Base-by-base conservation (phyloP, 2,329 filamentous ascomycete genomes). In the Verticillium klebahnii region DNA sequence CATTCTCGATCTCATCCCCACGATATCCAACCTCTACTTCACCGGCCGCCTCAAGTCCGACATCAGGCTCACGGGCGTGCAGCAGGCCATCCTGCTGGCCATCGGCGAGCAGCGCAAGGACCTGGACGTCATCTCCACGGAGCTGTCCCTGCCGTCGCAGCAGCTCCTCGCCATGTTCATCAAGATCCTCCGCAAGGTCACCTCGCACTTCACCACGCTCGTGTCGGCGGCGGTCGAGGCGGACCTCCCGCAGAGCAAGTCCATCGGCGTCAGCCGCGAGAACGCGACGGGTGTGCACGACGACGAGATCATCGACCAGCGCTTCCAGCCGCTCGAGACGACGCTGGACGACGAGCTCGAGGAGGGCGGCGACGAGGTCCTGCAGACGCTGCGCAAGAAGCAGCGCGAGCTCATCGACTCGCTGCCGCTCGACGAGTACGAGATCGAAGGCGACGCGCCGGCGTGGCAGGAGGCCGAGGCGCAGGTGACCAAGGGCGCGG, bases 91-190 rank as follows among this genome's bases (percentile, higher is more conserved):
- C 62, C 83, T 99, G 17, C 84, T 98, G n/a, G 93, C 91, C 6
- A 87, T 96, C 57, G 95, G 96, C 23, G 79, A 98, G 63, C 96
- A 99, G 76, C 87, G 91, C 67, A 98, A 98, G 79, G 89, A 90
- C 45, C 80, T 99, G 32, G 91, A 95, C 15, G 84, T 85, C 14
- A 78, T 97, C 9, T 89, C 93, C 64, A 87, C 89, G 65, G 95
- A 99, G 71, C 77, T 97, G 3, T 84, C 83, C 8, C 78, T 97
- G 6, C 86, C 86, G 1, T 84, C 86, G 2, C 89, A 88, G 55
- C 95, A 98, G 77, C 80, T 97, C 3, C 82, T 99, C 65, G 93
- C 94, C 64, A 96, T 98, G 90, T 98, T 99, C 75, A 92, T 97
- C 74, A 99, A 99, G 81, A 90, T 97, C 64, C 84, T 97, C 63